Evolutionary conservation across 202 grass and related monocot species (phyloP).

Genomic region (Dendrocalamus latiflorus): DNA sequence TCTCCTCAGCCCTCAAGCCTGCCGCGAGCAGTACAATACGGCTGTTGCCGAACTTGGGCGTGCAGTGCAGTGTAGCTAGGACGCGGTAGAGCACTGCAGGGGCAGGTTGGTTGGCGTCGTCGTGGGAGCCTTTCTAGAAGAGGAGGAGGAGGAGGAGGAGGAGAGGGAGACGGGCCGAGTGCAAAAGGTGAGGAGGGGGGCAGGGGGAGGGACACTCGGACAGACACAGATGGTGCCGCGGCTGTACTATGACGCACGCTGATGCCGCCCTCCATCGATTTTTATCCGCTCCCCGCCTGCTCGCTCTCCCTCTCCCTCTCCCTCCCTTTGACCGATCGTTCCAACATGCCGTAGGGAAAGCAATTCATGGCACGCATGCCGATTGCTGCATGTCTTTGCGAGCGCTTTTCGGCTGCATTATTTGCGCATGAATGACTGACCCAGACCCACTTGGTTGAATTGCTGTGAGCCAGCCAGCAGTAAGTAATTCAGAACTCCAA

Average conservation of each 20-base stretch:
- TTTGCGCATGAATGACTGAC: conserved; percentile 22
- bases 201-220: neutral
- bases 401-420: conserved; percentile 1
- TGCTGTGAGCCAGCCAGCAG: too few relatives aligned
- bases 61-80: neutral
- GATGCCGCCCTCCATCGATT: too few relatives aligned
- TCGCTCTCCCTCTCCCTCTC: neutral
- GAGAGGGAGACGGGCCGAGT: neutral
- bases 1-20: neutral
- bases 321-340: conserved; percentile 8
- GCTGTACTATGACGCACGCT: too few relatives aligned
- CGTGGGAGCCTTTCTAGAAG: neutral
- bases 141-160: too few relatives aligned
- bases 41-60: conserved; percentile 13
- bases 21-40: neutral
- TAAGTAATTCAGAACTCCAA: neutral
- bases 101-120: neutral
- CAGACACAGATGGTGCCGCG: too few relatives aligned
- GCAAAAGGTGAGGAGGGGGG: neutral
- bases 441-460: neutral
- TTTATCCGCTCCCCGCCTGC: neutral
- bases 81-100: neutral
- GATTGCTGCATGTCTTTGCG: conserved; percentile 5
- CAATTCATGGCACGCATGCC: conserved; percentile 12
- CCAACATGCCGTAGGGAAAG: neutral